A percentile compares a stretch with the other conserved stretches of the same genome.
Evolutionary conservation across 345 rosid species (phyloP).

Genomic region (Gossypium herbaceum): DNA sequence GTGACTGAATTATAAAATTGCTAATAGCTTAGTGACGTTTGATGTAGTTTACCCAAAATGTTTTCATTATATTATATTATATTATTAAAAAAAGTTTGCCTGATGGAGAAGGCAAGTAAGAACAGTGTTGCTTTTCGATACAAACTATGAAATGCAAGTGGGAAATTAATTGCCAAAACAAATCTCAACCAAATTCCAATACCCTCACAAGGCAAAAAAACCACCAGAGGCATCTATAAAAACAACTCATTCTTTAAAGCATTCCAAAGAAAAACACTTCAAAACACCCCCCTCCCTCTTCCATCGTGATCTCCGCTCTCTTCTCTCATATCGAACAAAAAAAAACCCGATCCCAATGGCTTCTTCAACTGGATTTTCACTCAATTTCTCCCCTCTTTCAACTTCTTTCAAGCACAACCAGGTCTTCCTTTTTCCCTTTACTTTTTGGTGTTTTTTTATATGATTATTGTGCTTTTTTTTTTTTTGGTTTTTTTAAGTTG

Average conservation of each 20-base stretch:
- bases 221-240: slow-evolving; percentile 17
- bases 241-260: not conserved
- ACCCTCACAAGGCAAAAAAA: not conserved
- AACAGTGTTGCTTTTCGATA: not conserved
- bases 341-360: slow-evolving; percentile 26
- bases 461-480: not conserved
- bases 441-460: not conserved
- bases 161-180: not conserved
- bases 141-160: not conserved
- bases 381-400: slow-evolving; percentile 17
- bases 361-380: slow-evolving; percentile 28
- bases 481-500: not conserved
- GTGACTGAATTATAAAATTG: too few relatives aligned
- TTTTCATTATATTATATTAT: too few relatives aligned
- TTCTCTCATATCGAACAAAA: not conserved
- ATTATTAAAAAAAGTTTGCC: not conserved
- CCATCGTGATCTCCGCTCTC: slow-evolving; percentile 27
- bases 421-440: slow-evolving; percentile 8
- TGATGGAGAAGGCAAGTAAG: not conserved
- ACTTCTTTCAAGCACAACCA: slow-evolving; percentile 24
- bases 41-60: too few relatives aligned
- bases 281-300: not conserved
- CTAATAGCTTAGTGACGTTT: too few relatives aligned
- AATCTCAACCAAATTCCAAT: too few relatives aligned
- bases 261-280: too few relatives aligned